These are phyloP conservation scores for Clitoria ternatea DNA, from an alignment of 306 rosid genomes.

Conservation along the genomic window DNA sequence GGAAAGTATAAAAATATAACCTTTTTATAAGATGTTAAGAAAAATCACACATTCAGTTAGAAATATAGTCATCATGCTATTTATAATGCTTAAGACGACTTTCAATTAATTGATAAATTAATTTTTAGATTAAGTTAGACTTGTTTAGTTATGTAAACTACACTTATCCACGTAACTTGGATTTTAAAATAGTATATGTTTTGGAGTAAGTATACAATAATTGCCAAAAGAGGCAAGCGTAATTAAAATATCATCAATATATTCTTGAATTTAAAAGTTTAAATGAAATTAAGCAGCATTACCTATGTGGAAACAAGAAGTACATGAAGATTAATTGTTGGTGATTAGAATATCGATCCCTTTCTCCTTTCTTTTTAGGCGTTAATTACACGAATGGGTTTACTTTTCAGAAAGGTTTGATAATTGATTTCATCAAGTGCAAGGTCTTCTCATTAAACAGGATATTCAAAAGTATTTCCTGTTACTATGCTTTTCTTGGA, in stretches of 20 bases:
- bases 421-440: conserved; percentile 1
- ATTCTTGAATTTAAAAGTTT: not conserved
- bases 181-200: too few relatives aligned
- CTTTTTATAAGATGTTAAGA: too few relatives aligned
- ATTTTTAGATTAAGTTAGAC: too few relatives aligned
- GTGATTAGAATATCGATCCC: not conserved
- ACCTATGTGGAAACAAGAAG: not conserved
- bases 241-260: not conserved
- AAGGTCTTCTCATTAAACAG: not conserved
- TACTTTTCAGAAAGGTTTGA: conserved; percentile 27
- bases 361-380: not conserved
- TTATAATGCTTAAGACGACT: too few relatives aligned
- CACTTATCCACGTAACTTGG: too few relatives aligned
- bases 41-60: too few relatives aligned
- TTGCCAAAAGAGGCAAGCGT: too few relatives aligned
- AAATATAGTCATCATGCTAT: too few relatives aligned
- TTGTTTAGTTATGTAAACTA: too few relatives aligned
- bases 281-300: not conserved
- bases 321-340: not conserved
- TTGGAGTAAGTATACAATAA: too few relatives aligned
- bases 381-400: conserved; percentile 17
- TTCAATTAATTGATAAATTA: too few relatives aligned
- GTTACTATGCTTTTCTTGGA: not conserved
- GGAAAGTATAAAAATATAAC: too few relatives aligned
- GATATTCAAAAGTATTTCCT: conserved; percentile 5